phyloP scores from a whole-genome alignment of 2,329 filamentous ascomycete genomes.

The Exserohilum turcica region DNA sequence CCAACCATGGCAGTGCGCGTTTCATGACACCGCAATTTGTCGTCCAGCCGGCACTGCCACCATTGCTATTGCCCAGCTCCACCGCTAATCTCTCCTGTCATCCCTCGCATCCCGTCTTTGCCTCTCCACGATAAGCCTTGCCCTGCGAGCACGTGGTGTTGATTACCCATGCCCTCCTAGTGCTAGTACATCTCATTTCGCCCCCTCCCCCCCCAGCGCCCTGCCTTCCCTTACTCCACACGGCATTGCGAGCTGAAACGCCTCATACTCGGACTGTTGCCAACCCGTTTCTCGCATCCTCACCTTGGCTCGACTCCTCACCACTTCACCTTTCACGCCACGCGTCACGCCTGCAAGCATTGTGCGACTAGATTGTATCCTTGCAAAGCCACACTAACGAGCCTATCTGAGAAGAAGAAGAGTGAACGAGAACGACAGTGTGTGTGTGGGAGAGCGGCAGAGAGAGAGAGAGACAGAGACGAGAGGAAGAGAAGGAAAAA shows the following conservation, averaged over 20 bases:
- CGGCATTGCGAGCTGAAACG: neutral
- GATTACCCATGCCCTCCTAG: neutral
- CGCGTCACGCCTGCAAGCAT: neutral
- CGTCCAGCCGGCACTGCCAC: conserved; percentile 22
- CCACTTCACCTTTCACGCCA: neutral
- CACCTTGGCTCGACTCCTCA: neutral
- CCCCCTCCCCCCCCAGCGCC: neutral
- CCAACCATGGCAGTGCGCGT: conserved; percentile 25
- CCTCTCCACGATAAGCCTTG: neutral
- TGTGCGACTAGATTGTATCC: neutral
- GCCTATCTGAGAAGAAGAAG: conserved; percentile 3
- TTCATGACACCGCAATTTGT: conserved; percentile 34
- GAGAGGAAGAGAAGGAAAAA: neutral
- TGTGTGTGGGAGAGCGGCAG: too few relatives aligned
- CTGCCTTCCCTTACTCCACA: neutral
- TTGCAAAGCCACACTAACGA: neutral
- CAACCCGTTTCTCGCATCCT: neutral
- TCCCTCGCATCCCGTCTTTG: neutral
- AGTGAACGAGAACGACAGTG: neutral
- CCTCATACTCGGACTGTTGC: neutral
- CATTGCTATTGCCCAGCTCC: conserved; percentile 17
- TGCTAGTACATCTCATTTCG: neutral
- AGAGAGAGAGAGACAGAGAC: neutral
- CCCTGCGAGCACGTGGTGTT: neutral
- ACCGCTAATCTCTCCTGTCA: conserved; percentile 11